Base-by-base conservation (phyloP, 306 rosid species). In the Rosa persica region DNA sequence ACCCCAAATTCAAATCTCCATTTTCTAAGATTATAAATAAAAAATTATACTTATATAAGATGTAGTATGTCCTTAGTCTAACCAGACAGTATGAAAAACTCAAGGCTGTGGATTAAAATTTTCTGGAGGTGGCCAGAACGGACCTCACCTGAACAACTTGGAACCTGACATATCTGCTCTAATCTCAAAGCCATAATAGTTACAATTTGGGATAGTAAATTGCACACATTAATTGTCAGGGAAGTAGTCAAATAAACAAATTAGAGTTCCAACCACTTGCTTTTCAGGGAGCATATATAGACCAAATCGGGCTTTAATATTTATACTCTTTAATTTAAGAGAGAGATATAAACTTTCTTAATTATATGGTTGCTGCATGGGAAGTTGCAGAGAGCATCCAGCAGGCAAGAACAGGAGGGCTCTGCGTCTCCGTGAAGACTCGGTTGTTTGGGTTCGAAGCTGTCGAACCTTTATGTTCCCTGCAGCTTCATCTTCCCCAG, bases 351-450 rank as follows among this genome's bases (percentile, higher is more conserved):
- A 2, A 38, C 9, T 23, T 61, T 25, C 3, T 25, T 27, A 30
- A 30, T 30, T 30, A 16, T 12, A 23, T 7, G 30, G 48, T 34
- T 25, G 71, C 57, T 60, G 77, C 44, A 17, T 76, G 12, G 87
- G 77, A 73, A 67, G 27, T 40, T 47, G 77, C 67, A 55, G 49
- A 78, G 20, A 61, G 36, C 70, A 57, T 27, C 16, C 70, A 60
- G 73, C 80, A 76, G 64, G 74, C 27, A 34, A 76, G 12, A 65
- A 70, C 19, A 25, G 15, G 68, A 51, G 67, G 49, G 22, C 49
- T 48, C 61, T 70, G 57, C 67, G 78, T 77, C 72, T 49, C 76
- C 85, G 82, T 77, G 79, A 82, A 77, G 82, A 54, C 76, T 73
- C 82, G 9, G 78, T 64, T 27, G 85, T 72, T 71, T 58, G 15